A percentile compares a stretch with the other conserved stretches of the same genome.
Conservation (phyloP, 2,329 filamentous ascomycete genomes). For the Pyrenophora seminiperda region DNA sequence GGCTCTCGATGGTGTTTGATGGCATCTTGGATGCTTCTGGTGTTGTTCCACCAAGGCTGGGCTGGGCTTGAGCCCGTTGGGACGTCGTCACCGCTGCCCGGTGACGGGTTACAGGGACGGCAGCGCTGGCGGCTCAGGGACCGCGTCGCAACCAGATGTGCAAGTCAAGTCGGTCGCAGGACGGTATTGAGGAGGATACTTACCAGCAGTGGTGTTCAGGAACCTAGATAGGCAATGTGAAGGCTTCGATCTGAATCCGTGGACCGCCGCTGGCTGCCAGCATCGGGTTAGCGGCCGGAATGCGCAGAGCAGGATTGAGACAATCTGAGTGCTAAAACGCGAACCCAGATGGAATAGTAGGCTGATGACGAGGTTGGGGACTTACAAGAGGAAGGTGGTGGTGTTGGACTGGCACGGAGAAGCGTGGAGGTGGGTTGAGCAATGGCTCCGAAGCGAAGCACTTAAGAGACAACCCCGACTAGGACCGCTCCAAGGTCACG, state of each 20-base stretch:
- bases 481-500: conserved; percentile 33
- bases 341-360: conserved; percentile 17
- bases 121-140: conserved; percentile 27
- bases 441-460: conserved; percentile 32
- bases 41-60: conserved; percentile 23
- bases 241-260: conserved; percentile 44
- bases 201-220: conserved; percentile 37
- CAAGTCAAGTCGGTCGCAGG: conserved; percentile 40
- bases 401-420: conserved; percentile 28
- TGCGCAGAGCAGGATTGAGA: conserved; percentile 27
- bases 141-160: conserved; percentile 20
- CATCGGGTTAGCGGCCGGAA: conserved; percentile 38
- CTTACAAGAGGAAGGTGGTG: conserved; percentile 34
- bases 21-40: conserved; percentile 24
- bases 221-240: conserved; percentile 31
- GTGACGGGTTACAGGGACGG: conserved; percentile 39
- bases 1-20: conserved; percentile 24
- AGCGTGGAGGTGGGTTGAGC: conserved; percentile 34
- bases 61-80: conserved; percentile 28
- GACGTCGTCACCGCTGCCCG: conserved; percentile 40
- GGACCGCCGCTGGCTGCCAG: conserved; percentile 44
- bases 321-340: conserved; percentile 19
- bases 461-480: conserved; percentile 34
- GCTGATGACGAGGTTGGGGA: conserved; percentile 24
- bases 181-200: conserved; percentile 36